Evolutionary conservation across 805 yeast species (phyloP).

Genomic region (Brettanomyces bruxellensis): DNA sequence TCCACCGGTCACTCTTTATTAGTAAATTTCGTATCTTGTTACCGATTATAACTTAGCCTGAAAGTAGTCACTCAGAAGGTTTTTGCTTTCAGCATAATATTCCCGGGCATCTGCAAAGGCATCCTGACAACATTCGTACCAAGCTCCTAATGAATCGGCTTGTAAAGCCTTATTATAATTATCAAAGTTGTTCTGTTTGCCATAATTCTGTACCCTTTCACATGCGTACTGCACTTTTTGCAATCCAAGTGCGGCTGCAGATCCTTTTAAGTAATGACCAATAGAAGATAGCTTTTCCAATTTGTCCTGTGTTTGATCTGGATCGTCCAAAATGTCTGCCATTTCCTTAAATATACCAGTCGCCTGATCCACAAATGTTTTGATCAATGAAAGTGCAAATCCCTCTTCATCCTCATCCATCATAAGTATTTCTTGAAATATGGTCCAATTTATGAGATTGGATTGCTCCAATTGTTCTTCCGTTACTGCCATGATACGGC

Average conservation of each 20-base stretch:
- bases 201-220: slow-evolving; percentile 89
- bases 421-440: slow-evolving; percentile 76
- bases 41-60: slow-evolving; percentile 13
- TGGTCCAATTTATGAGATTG: slow-evolving; percentile 80
- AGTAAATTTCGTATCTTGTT: too few relatives aligned
- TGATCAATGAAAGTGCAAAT: slow-evolving; percentile 68
- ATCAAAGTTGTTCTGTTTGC: slow-evolving; percentile 34
- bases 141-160: slow-evolving; percentile 24
- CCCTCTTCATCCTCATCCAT: slow-evolving; percentile 98
- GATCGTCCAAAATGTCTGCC: slow-evolving; percentile 37
- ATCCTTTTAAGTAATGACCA: slow-evolving; percentile 93
- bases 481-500: slow-evolving; percentile 13
- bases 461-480: slow-evolving; percentile 29
- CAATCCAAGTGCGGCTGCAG: slow-evolving; percentile 90
- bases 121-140: slow-evolving; percentile 37
- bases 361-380: slow-evolving; percentile 87
- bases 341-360: slow-evolving; percentile 68
- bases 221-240: slow-evolving; percentile 77
- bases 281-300: slow-evolving; percentile 56
- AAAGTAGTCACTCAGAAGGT: slow-evolving; percentile 44
- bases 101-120: slow-evolving; percentile 44
- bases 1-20: too few relatives aligned
- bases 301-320: slow-evolving; percentile 25
- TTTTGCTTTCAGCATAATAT: slow-evolving; percentile 42
- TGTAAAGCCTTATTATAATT: slow-evolving; percentile 18